A percentile compares a stretch with the other conserved stretches of the same genome.
Conservation (phyloP, 257 asterid species). For the Gentiana dahurica region DNA sequence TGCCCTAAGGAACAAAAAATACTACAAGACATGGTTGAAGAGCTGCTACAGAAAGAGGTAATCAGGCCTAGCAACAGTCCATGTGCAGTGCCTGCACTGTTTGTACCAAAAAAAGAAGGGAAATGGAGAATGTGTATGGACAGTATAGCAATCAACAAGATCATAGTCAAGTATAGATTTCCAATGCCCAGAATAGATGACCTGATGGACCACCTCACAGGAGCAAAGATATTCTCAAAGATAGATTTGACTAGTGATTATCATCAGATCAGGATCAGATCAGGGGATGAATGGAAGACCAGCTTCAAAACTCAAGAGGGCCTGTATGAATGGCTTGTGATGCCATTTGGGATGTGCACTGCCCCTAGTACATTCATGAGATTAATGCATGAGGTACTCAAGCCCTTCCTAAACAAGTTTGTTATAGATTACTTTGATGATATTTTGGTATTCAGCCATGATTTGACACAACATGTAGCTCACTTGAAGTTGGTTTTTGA, state of each 20-base stretch:
- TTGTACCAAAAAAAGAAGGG: no score
- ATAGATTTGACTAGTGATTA: constrained; percentile 1
- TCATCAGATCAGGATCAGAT: neutral
- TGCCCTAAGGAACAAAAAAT: neutral
- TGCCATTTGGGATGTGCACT: no score
- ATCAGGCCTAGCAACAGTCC: neutral
- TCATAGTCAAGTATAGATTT: no score
- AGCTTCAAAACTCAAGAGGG: neutral
- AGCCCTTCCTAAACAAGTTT: no score
- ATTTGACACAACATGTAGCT: neutral
- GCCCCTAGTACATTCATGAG: neutral
- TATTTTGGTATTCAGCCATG: neutral
- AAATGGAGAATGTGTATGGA: no score
- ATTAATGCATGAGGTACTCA: neutral
- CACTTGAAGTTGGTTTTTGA: neutral
- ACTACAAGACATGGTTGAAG: neutral
- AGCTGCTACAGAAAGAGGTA: neutral
- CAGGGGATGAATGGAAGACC: constrained; percentile 7
- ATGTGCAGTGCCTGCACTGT: neutral
- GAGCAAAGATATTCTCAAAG: neutral
- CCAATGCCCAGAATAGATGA: no score
- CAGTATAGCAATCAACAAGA: neutral
- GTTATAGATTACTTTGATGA: no score
- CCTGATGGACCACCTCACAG: neutral
- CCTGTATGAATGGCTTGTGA: neutral